These are phyloP conservation scores for Gaertneriomyces sp. DNA, from an alignment of 192 early-diverging fungal genomes.

Conservation along the genomic window DNA sequence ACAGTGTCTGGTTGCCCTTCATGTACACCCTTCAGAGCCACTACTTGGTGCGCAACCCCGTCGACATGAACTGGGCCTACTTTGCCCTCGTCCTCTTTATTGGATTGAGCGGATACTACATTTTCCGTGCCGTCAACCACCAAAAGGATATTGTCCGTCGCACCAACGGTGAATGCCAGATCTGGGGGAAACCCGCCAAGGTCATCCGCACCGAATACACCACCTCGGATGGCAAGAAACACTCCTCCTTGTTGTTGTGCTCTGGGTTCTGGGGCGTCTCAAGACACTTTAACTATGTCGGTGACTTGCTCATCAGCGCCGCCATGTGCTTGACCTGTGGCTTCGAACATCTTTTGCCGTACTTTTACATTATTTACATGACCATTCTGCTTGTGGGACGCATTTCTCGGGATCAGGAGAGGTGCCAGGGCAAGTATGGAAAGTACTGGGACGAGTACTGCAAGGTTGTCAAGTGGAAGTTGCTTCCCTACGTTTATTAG, in stretches of 20 bases:
- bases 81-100: constrained; percentile 48
- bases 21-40: constrained; percentile 82
- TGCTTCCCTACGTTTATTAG: constrained; percentile 39
- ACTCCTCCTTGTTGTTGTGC: constrained; percentile 61
- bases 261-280: constrained; percentile 78
- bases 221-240: constrained; percentile 70
- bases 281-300: constrained; percentile 83
- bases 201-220: constrained; percentile 67
- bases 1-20: constrained; percentile 75
- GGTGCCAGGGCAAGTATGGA: constrained; percentile 76
- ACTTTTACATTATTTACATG: constrained; percentile 84
- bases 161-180: constrained; percentile 67
- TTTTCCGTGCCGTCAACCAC: constrained; percentile 76
- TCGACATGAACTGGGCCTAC: constrained; percentile 59
- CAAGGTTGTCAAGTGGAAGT: constrained; percentile 56
- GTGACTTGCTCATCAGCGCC: constrained; percentile 66
- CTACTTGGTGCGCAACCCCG: constrained; percentile 68
- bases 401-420: constrained; percentile 64
- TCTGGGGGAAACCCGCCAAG: constrained; percentile 75
- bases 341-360: constrained; percentile 59
- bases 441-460: constrained; percentile 78
- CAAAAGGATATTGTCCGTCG: constrained; percentile 72
- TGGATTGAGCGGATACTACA: constrained; percentile 70
- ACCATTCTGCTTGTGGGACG: constrained; percentile 65
- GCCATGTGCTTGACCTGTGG: constrained; percentile 75